Evolutionary conservation across 169 alveolate species (phyloP).

Genomic region (Plasmodium cynomolgi): DNA sequence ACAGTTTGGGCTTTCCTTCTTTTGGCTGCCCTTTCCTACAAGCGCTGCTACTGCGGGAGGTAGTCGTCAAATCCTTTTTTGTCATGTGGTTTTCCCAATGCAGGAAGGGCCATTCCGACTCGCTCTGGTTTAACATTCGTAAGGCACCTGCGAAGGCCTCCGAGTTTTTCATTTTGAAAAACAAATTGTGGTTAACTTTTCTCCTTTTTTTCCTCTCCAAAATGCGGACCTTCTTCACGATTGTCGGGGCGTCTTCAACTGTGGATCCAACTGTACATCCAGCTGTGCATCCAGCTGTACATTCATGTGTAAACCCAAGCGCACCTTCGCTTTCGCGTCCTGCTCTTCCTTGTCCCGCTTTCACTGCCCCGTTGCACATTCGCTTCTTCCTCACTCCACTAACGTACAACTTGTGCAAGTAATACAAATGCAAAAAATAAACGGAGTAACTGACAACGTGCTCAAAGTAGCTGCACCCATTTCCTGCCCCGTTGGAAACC

Average conservation of each 20-base stretch:
- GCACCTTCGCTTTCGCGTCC: neutral
- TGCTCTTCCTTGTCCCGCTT: neutral
- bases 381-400: neutral
- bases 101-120: neutral
- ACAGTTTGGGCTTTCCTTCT: neutral
- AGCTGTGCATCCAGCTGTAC: no score
- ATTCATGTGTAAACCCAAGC: neutral
- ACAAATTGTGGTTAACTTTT: neutral
- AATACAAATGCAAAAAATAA: slow-evolving; percentile 43
- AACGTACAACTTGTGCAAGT: neutral
- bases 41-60: neutral
- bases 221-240: neutral
- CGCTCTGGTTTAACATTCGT: neutral
- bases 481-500: neutral
- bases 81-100: neutral
- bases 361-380: neutral
- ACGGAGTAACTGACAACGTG: slow-evolving; percentile 21
- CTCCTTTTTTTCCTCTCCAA: neutral
- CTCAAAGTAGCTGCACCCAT: slow-evolving; percentile 15
- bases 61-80: neutral
- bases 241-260: neutral
- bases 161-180: neutral
- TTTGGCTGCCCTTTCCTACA: neutral
- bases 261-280: neutral
- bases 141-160: neutral